Evolutionary conservation across 768 basidiomycete genomes (phyloP).

Genomic region (Boletus vinaceobasis): DNA sequence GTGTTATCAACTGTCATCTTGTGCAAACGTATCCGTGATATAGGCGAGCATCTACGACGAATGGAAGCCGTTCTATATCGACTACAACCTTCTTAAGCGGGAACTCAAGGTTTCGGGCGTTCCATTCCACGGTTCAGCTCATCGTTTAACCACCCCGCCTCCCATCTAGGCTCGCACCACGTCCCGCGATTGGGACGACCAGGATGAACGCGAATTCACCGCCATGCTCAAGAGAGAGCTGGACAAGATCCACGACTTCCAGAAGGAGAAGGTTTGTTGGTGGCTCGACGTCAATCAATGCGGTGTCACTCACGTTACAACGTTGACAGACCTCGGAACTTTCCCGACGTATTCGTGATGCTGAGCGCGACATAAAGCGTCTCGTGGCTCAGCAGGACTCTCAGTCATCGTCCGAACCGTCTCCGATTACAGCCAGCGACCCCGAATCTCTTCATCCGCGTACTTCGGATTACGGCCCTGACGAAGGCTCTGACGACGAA

Average conservation of each 20-base stretch:
- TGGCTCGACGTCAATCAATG: not conserved
- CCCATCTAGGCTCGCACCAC: conserved; percentile 47
- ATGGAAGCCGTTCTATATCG: conserved; percentile 88
- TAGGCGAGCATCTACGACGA: conserved; percentile 84
- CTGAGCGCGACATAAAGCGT: conserved; percentile 75
- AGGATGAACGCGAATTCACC: conserved; percentile 83
- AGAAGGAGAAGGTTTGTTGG: conserved; percentile 72
- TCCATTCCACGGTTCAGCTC: not conserved
- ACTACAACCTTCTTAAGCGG: conserved; percentile 87
- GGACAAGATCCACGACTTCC: conserved; percentile 93
- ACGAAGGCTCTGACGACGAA: conserved; percentile 67
- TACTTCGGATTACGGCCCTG: conserved; percentile 45
- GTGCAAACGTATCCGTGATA: not conserved
- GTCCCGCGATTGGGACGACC: conserved; percentile 61
- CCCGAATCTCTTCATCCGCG: conserved; percentile 53
- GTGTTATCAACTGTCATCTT: not conserved
- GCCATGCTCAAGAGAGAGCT: conserved; percentile 77
- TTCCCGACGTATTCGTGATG: conserved; percentile 72
- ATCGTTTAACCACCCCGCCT: not conserved
- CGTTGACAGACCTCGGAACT: conserved; percentile 69
- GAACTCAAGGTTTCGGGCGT: conserved; percentile 67
- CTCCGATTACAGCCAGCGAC: conserved; percentile 36
- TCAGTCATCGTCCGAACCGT: conserved; percentile 23
- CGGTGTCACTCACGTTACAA: not conserved
- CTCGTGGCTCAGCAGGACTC: conserved; percentile 61